phyloP scores from a whole-genome alignment of 2,329 filamentous ascomycete species.

The Hymenoscyphus repandus region DNA sequence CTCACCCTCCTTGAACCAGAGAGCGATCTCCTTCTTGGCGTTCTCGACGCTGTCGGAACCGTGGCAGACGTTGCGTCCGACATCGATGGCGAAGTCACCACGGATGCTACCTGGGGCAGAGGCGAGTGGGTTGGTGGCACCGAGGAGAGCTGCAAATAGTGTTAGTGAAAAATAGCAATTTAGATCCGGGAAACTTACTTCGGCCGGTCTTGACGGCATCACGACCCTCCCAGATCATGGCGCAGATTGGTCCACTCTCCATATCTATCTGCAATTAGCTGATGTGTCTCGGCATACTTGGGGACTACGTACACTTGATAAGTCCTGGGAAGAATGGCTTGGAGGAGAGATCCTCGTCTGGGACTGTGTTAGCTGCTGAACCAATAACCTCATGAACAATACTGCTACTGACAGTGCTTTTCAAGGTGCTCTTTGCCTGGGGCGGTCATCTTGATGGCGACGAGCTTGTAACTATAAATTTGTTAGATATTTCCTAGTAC shows the following conservation, averaged over 20 bases:
- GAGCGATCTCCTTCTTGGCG: constrained; percentile 98
- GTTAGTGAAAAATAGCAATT: not conserved
- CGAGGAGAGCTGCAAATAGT: constrained; percentile 66
- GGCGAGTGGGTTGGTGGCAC: constrained; percentile 96
- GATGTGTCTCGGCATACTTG: constrained; percentile 13
- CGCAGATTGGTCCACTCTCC: constrained; percentile 91
- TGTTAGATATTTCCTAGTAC: constrained; percentile 5
- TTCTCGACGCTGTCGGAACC: constrained; percentile 98
- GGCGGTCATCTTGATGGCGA: constrained; percentile 89
- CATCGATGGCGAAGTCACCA: constrained; percentile 80
- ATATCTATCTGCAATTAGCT: constrained; percentile 62
- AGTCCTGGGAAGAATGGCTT: constrained; percentile 98
- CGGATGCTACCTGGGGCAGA: constrained; percentile 97
- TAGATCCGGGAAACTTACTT: constrained; percentile 45
- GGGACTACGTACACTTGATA: constrained; percentile 69
- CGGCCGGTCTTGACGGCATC: constrained; percentile 99
- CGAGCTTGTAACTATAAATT: constrained; percentile 82
- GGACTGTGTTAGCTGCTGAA: not conserved
- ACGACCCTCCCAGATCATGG: constrained; percentile 99
- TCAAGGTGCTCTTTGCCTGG: constrained; percentile 94
- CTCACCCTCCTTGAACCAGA: constrained; percentile 95
- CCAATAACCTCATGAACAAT: constrained; percentile 26
- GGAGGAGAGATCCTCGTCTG: constrained; percentile 77
- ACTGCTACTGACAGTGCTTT: constrained; percentile 70
- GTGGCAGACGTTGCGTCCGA: constrained; percentile 99